phyloP scores from a whole-genome alignment of 306 rosid genomes.

The Castanea mollissima region DNA sequence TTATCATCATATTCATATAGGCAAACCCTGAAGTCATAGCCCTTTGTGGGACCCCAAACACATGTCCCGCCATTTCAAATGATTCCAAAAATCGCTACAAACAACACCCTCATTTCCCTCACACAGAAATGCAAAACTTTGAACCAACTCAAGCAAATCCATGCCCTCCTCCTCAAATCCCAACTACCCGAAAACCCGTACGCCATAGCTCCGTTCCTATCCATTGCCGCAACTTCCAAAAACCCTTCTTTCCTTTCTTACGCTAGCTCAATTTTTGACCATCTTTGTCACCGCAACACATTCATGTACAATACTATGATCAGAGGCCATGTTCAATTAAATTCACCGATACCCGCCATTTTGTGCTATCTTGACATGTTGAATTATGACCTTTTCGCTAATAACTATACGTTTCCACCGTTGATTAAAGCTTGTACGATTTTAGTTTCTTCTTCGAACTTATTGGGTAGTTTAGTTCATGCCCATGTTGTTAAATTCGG shows the following conservation, averaged over 20 bases:
- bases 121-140: slow-evolving; percentile 51
- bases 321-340: slow-evolving; percentile 43
- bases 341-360: slow-evolving; percentile 38
- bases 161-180: slow-evolving; percentile 65
- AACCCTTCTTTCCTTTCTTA: slow-evolving; percentile 40
- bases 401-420: slow-evolving; percentile 77
- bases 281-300: slow-evolving; percentile 50
- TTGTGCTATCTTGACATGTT: slow-evolving; percentile 58
- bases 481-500: slow-evolving; percentile 63
- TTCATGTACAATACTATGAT: slow-evolving; percentile 78
- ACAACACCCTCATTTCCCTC: slow-evolving; percentile 25
- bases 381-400: slow-evolving; percentile 43
- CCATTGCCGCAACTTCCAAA: slow-evolving; percentile 46
- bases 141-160: slow-evolving; percentile 66
- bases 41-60: neutral
- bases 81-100: slow-evolving; percentile 33
- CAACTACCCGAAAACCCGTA: slow-evolving; percentile 37
- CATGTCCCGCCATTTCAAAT: slow-evolving; percentile 29
- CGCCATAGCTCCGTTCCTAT: slow-evolving; percentile 58
- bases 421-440: slow-evolving; percentile 63
- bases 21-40: too few species aligned
- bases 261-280: slow-evolving; percentile 51
- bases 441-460: slow-evolving; percentile 15
- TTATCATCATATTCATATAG: neutral
- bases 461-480: slow-evolving; percentile 54